Percentiles rank a stretch among this genome's conserved stretches.
phyloP scores from a whole-genome alignment of 495 filamentous ascomycete genomes.

The Pyrenopolyporus hunteri region DNA sequence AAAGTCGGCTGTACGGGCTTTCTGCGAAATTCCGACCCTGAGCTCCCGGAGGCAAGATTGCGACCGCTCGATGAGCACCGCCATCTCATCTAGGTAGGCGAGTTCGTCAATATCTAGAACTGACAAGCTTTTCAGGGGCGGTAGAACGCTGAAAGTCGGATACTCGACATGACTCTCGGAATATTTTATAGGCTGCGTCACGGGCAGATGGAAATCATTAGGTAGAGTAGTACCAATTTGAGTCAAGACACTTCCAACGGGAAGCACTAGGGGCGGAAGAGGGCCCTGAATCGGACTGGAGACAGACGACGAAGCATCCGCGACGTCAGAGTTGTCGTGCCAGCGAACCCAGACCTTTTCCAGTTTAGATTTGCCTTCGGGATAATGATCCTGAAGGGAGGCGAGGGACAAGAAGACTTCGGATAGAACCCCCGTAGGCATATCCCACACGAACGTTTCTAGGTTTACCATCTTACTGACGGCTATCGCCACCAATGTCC shows the following conservation, averaged over 20 bases:
- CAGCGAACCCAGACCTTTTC: slow-evolving; percentile 86
- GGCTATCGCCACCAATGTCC: slow-evolving; percentile 85
- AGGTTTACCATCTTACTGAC: slow-evolving; percentile 86
- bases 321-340: slow-evolving; percentile 74
- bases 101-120: slow-evolving; percentile 91
- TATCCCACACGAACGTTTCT: slow-evolving; percentile 94
- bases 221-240: slow-evolving; percentile 51
- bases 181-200: slow-evolving; percentile 43
- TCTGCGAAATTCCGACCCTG: slow-evolving; percentile 75
- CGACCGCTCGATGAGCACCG: slow-evolving; percentile 77
- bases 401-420: slow-evolving; percentile 87
- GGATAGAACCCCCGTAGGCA: slow-evolving; percentile 88
- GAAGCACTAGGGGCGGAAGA: slow-evolving; percentile 41
- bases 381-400: slow-evolving; percentile 68
- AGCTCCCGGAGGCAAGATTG: slow-evolving; percentile 72
- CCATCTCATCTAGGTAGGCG: slow-evolving; percentile 88
- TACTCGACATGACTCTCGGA: slow-evolving; percentile 68
- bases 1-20: slow-evolving; percentile 63
- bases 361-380: slow-evolving; percentile 69
- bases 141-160: slow-evolving; percentile 84
- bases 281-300: slow-evolving; percentile 40
- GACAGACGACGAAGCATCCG: slow-evolving; percentile 29
- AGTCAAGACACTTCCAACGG: slow-evolving; percentile 50
- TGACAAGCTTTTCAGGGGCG: slow-evolving; percentile 77
- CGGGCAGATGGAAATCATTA: slow-evolving; percentile 33